Evolutionary conservation across 108 stramenopile species (phyloP), one percentile per base, ranked within the genome.

Genomic region (Cyclotella kingstonii): DNA sequence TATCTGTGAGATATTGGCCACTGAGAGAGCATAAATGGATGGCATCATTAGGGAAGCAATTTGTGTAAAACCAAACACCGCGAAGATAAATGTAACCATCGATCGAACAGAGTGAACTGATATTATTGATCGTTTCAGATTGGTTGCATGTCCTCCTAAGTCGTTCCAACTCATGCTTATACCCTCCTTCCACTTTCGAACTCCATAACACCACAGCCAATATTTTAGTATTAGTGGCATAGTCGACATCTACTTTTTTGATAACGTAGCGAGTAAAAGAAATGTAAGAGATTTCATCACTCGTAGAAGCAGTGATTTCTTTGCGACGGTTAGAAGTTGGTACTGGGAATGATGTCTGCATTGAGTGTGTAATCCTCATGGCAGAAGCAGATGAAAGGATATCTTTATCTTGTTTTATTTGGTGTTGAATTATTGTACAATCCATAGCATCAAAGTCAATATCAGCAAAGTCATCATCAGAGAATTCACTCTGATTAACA

Each of bases 11-110:
- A 39, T 70, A 90, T 11, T 46, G 61, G 1, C 93, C 93, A 27
- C 76, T 72, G 45, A 94, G 51, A 0, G 87, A 89, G 58, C 87
- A 87, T 22, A 94, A 50, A 52, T 94, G 87, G 45, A 94, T 67
- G 10, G 80, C 31, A 62, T 90, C 93, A 11, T 86, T 86, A 23
- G 40, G 33, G 46, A 60, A 48, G 51, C 84, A 77, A 19, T 55
- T 40, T 1, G 84, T 80, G 29, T 85, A 80, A 50, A 73, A 90
- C 89, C 89, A 91, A 68, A 85, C 83, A 8, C 93, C 93, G 7
- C 84, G 77, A 18, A 94, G 78, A 52, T 79, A 66, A 23, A 93
- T 58, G 25, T 74, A 76, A 5, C 91, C 91, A 53, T 80, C 74
- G 46, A 68, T 35, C 25, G 52, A 27, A 19, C 14, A 18, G 42